Evolutionary conservation across 257 asterid species (phyloP).

Genomic region (Henckelia pumila): DNA sequence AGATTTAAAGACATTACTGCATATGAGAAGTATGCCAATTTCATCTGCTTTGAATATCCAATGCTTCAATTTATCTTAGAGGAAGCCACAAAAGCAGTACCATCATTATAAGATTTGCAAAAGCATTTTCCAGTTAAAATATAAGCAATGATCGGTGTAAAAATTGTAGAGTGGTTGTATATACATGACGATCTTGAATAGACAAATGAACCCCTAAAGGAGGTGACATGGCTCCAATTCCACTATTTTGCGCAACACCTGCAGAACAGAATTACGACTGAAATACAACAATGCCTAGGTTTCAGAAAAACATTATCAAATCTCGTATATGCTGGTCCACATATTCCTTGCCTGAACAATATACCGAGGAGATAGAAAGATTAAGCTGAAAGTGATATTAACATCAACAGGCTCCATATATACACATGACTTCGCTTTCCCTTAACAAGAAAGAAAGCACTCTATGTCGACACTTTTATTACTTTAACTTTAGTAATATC

Average conservation of each 20-base stretch:
- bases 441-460: constrained; percentile 36
- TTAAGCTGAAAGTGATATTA: constrained; percentile 1
- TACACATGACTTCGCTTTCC: constrained; percentile 28
- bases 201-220: constrained; percentile 54
- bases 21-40: background rate
- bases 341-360: constrained; percentile 20
- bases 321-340: background rate
- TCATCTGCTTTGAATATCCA: background rate
- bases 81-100: constrained; percentile 1
- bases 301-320: background rate
- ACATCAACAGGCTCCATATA: background rate
- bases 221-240: constrained; percentile 54
- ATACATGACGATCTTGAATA: constrained; percentile 63
- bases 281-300: constrained; percentile 12
- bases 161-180: background rate
- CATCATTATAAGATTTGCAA: background rate
- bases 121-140: constrained; percentile 2
- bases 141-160: background rate
- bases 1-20: background rate
- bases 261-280: constrained; percentile 23
- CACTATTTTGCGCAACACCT: constrained; percentile 33
- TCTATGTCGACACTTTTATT: constrained; percentile 21
- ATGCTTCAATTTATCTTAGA: background rate
- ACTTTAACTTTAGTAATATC: constrained; percentile 36
- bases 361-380: constrained; percentile 6